Evolutionary conservation across 2,329 filamentous ascomycete species (phyloP).

Genomic region (Scedosporium dehoogii): DNA sequence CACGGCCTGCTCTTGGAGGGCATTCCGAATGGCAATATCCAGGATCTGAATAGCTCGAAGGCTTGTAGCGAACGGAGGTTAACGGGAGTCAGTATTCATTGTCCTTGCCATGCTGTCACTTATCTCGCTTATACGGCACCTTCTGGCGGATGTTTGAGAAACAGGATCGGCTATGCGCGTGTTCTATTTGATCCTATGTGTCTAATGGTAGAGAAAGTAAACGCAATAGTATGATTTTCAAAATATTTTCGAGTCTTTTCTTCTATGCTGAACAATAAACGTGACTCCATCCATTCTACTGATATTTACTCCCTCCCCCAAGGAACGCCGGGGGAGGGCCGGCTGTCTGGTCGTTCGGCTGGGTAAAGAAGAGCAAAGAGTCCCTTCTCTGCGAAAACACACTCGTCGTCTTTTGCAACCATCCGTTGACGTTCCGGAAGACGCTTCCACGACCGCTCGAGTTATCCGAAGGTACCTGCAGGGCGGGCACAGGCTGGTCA

Average conservation of each 20-base stretch:
- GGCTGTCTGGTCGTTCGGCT: neutral
- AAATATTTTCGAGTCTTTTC: neutral
- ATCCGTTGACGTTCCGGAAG: neutral
- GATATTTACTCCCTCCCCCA: neutral
- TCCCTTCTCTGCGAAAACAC: neutral
- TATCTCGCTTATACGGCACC: no score
- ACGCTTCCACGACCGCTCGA: neutral
- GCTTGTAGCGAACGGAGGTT: no score
- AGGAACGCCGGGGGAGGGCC: neutral
- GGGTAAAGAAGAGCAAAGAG: neutral
- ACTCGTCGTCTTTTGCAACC: neutral
- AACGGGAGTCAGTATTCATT: no score
- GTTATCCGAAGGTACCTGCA: neutral
- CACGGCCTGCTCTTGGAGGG: no score
- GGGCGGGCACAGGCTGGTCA: neutral
- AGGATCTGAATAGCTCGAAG: no score
- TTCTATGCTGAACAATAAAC: neutral
- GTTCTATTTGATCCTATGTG: no score
- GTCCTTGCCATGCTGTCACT: no score
- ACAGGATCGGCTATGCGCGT: no score
- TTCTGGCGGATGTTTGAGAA: no score
- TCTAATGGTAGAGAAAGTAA: no score
- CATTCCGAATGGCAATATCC: no score
- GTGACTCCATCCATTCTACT: neutral
- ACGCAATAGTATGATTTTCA: neutral